Conservation (phyloP, 225 moss, liverwort and hornwort genomes). For the Thuidium tamariscinum region DNA sequence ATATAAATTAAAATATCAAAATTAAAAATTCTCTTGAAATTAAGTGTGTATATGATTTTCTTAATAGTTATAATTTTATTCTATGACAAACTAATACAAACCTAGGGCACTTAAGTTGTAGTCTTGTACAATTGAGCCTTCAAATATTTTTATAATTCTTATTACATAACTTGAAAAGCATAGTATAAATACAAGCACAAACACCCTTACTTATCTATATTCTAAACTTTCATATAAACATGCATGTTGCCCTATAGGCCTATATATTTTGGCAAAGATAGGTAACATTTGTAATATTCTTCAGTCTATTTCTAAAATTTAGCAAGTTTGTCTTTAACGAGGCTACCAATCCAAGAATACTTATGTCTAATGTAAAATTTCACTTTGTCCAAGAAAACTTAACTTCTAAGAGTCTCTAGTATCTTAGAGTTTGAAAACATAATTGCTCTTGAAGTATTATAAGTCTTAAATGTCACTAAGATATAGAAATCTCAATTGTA, state of each 20-base stretch:
- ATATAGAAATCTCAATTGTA: too few species aligned
- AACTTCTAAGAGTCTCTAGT: too few species aligned
- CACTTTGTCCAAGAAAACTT: too few species aligned
- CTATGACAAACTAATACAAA: neutral
- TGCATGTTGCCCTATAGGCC: fast-evolving
- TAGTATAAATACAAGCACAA: neutral
- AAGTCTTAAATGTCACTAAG: too few species aligned
- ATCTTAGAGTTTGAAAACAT: too few species aligned
- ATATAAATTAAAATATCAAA: neutral
- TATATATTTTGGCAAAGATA: too few species aligned
- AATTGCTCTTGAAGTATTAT: too few species aligned
- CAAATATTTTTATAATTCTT: neutral
- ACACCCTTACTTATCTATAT: neutral
- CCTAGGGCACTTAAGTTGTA: neutral
- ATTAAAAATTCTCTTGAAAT: neutral
- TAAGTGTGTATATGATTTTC: neutral
- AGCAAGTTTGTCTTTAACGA: fast-evolving
- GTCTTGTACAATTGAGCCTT: too few species aligned
- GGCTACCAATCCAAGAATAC: neutral
- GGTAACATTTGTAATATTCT: neutral
- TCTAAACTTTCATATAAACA: neutral
- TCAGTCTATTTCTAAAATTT: neutral
- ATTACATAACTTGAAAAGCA: fast-evolving
- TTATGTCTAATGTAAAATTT: neutral
- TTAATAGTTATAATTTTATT: neutral